Percentiles rank a stretch among this genome's conserved stretches.
Evolutionary conservation across 176 grass and related monocot genomes (phyloP).

Genomic region (Calamus simplicifolius): DNA sequence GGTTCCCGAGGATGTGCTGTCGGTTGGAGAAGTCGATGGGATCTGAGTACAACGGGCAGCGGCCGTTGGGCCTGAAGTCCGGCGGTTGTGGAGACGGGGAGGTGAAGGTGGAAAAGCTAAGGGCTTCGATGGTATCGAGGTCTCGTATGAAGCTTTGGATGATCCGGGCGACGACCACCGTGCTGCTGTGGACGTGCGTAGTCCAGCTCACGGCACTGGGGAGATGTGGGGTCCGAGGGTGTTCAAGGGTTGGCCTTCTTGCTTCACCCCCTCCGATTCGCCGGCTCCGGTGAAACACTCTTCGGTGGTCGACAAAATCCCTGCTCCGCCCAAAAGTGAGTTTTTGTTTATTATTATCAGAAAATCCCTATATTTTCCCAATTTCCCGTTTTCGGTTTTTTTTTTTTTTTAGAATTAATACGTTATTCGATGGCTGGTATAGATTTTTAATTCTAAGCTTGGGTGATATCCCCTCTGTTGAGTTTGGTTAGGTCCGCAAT

Average conservation of each 20-base stretch:
- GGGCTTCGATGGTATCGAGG: conserved; percentile 14
- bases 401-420: background rate
- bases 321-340: conserved; percentile 73
- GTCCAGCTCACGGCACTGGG: conserved; percentile 53
- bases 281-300: conserved; percentile 6
- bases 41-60: conserved; percentile 9
- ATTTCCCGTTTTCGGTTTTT: conserved; percentile 12
- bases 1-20: conserved; percentile 16
- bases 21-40: conserved; percentile 11
- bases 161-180: conserved; percentile 52
- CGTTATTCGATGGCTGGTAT: background rate
- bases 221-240: conserved; percentile 50
- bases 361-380: no score
- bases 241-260: conserved; percentile 60
- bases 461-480: no score
- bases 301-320: conserved; percentile 33
- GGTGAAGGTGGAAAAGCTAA: conserved; percentile 20
- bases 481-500: no score
- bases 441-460: no score
- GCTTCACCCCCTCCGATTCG: conserved; percentile 41
- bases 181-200: conserved; percentile 78
- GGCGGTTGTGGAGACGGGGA: background rate
- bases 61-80: conserved; percentile 4
- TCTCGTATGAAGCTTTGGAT: conserved; percentile 71
- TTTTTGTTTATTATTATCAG: background rate